phyloP scores from a whole-genome alignment of 805 yeast genomes.

The Wickerhamiella sergipiensis region DNA sequence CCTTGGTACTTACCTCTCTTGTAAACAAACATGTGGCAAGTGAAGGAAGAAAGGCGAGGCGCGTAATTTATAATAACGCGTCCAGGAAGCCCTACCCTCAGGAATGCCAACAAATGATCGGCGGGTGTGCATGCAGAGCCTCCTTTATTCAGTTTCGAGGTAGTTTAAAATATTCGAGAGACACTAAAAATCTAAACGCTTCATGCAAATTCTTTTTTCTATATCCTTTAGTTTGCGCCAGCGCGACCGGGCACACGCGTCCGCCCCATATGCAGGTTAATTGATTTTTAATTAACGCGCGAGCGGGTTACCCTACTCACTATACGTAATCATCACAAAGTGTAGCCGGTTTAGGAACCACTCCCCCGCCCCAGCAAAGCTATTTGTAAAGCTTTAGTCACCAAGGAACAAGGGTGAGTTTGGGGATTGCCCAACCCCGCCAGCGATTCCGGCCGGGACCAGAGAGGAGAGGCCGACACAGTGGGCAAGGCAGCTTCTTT shows the following conservation, averaged over 20 bases:
- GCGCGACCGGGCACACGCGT: background rate
- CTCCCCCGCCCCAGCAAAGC: too few relatives aligned
- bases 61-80: slow-evolving; percentile 1
- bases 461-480: too few relatives aligned
- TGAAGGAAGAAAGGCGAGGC: background rate
- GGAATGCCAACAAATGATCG: background rate
- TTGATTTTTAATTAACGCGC: background rate
- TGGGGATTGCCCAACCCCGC: too few relatives aligned
- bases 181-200: background rate
- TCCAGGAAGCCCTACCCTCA: slow-evolving; percentile 1
- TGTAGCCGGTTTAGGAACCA: too few relatives aligned
- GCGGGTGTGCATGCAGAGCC: background rate
- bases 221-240: too few relatives aligned
- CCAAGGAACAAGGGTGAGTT: too few relatives aligned
- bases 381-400: too few relatives aligned
- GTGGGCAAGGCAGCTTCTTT: too few relatives aligned
- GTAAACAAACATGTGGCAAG: slow-evolving; percentile 1
- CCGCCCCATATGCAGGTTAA: background rate
- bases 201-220: background rate
- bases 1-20: background rate
- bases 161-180: background rate
- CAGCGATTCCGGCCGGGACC: too few relatives aligned
- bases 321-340: too few relatives aligned
- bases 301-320: background rate
- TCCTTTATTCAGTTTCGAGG: background rate